These are phyloP conservation scores for Globisporangium abappressorium DNA, from an alignment of 352 stramenopile species.

Conservation along the genomic window DNA sequence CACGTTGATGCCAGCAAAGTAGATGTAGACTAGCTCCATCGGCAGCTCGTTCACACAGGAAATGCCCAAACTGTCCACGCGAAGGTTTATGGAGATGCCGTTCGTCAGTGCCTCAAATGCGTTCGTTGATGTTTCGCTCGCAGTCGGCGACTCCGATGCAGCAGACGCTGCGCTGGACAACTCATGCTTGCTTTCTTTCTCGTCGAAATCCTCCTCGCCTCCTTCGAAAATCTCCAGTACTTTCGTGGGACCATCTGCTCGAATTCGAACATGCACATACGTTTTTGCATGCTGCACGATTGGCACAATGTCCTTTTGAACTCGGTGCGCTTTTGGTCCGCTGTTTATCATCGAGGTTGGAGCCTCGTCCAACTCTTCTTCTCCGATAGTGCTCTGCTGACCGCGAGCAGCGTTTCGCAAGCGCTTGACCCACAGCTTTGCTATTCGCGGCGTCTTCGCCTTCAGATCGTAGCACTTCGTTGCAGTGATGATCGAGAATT, in stretches of 20 bases:
- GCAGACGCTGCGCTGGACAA: constrained; percentile 61
- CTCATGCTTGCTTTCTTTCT: constrained; percentile 78
- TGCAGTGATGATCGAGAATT: constrained; percentile 86
- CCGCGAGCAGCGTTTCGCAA: constrained; percentile 62
- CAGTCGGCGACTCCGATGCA: constrained; percentile 62
- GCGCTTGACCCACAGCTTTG: constrained; percentile 63
- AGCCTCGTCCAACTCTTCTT: constrained; percentile 27
- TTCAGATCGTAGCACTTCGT: constrained; percentile 87
- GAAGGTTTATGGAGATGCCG: constrained; percentile 65
- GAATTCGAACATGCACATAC: constrained; percentile 82
- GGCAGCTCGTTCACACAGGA: constrained; percentile 87
- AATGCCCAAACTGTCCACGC: constrained; percentile 75
- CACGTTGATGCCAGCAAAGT: constrained; percentile 75
- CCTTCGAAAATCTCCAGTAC: constrained; percentile 90
- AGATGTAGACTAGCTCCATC: constrained; percentile 85
- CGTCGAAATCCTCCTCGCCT: constrained; percentile 83
- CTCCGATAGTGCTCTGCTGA: constrained; percentile 11
- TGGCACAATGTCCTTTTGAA: constrained; percentile 33
- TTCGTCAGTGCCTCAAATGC: constrained; percentile 64
- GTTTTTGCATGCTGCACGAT: constrained; percentile 80
- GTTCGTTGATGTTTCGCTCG: constrained; percentile 76
- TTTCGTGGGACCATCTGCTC: constrained; percentile 87
- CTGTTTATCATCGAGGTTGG: constrained; percentile 23
- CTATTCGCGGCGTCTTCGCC: constrained; percentile 67
- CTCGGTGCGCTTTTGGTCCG: constrained; percentile 28